Base-by-base conservation (phyloP, 1,284 basidiomycete genomes). In the Ceratobasidium sp. region DNA sequence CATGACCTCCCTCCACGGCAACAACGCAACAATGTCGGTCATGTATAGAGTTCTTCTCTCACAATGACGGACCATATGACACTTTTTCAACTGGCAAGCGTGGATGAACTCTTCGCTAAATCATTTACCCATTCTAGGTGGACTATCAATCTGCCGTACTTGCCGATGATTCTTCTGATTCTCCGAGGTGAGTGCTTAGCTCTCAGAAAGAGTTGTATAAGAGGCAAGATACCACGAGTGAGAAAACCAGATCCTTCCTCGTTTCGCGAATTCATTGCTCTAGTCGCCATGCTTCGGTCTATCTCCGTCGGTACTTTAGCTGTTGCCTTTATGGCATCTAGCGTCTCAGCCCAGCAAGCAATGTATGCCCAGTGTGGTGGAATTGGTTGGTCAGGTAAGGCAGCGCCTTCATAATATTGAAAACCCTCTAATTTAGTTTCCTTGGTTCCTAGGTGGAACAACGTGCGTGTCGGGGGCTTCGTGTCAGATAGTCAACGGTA, bases 311-410 rank as follows among this genome's bases (percentile, higher is more conserved):
- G 62, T 41, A 21, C 47, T 1, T 28, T 64, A 21, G 47, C 49
- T 6, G 30, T 52, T 32, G 62, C 62, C 47, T 23, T 52, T 16
- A 52, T 64, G 46, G 35, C 47, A 1, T 38, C 62, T 23, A 30
- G 32, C 21, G 62, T 54, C 26, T n/a, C 62, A 11, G 62, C 62
- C 26, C 47, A 64, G 62, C 62, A 64, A 47, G 13, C 30, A 4
- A 35, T 64, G 47, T 64, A 50, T 28, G 62, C 47, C 18, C 47
- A 50, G 16, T 64, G 62, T 18, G 62, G 62, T 26, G 62, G 62
- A n/a, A 41, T 52, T 9, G n/a, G 6, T 28, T 64, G 62, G 62
- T 35, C 62, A 9, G 62, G 62, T 64, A n/a, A 28, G 62, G 35
- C 11, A 49, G 18, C 32, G 4, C 18, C 18, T 2, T n/a, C 7